Percentiles rank a stretch among this genome's conserved stretches.
These are phyloP conservation scores for Diaporthe citriasiana DNA, from an alignment of 2,329 filamentous ascomycete species.

Conservation along the genomic window DNA sequence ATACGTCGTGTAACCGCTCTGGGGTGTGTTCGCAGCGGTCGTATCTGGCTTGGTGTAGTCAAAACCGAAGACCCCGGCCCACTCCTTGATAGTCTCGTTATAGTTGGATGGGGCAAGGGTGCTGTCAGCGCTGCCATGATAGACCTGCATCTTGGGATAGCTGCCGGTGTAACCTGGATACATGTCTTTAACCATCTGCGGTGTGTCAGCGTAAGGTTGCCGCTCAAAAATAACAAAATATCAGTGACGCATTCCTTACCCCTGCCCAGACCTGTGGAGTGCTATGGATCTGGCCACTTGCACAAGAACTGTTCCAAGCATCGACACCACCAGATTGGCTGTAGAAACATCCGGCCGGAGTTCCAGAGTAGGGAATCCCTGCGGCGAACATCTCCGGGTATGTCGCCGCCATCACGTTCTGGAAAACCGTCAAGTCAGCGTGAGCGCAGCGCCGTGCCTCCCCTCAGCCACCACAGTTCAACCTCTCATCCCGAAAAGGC, in stretches of 20 bases:
- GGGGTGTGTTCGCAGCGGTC: slow-evolving; percentile 52
- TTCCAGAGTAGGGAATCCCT: slow-evolving; percentile 65
- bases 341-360: slow-evolving; percentile 68
- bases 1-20: slow-evolving; percentile 55
- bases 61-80: slow-evolving; percentile 58
- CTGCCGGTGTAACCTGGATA: slow-evolving; percentile 64
- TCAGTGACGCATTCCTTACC: background rate
- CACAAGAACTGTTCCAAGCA: slow-evolving; percentile 69
- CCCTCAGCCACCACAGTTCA: background rate
- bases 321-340: slow-evolving; percentile 50
- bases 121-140: slow-evolving; percentile 60
- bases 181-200: slow-evolving; percentile 56
- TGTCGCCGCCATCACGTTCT: slow-evolving; percentile 64
- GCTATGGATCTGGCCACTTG: slow-evolving; percentile 62
- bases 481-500: background rate
- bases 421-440: background rate
- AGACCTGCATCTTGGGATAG: slow-evolving; percentile 57
- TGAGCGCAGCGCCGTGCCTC: background rate
- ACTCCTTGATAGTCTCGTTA: slow-evolving; percentile 60
- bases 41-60: slow-evolving; percentile 38
- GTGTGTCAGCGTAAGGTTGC: slow-evolving; percentile 43
- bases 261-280: slow-evolving; percentile 59
- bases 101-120: slow-evolving; percentile 56
- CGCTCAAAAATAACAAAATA: background rate
- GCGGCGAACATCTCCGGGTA: slow-evolving; percentile 70